Evolutionary conservation across 345 rosid species (phyloP).

Genomic region (Citrus sinensis): DVS_A1.0 CM039168.1:30450501-30451000

Average conservation of each 20-base stretch:
- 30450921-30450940: too few species aligned
- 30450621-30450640: conserved; percentile 44
- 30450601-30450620: conserved; percentile 44
- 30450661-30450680: too few species aligned
- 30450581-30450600: conserved; percentile 26
- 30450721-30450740: too few species aligned
- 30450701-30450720: too few species aligned
- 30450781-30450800: conserved; percentile 40
- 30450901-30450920: background rate
- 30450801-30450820: conserved; percentile 29
- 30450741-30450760: too few species aligned
- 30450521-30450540: too few species aligned
- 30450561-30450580: background rate
- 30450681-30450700: too few species aligned
- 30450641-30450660: conserved; percentile 7
- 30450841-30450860: conserved; percentile 27
- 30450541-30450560: too few species aligned
- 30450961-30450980: conserved; percentile 9
- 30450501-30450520: too few species aligned
- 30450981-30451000: conserved; percentile 19
- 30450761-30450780: conserved; percentile 30
- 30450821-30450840: conserved; percentile 38
- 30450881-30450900: too few species aligned
- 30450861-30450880: conserved; percentile 30
- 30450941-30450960: background rate